Conservation (phyloP, 345 rosid genomes). For the Dipteronia dyeriana region DNA sequence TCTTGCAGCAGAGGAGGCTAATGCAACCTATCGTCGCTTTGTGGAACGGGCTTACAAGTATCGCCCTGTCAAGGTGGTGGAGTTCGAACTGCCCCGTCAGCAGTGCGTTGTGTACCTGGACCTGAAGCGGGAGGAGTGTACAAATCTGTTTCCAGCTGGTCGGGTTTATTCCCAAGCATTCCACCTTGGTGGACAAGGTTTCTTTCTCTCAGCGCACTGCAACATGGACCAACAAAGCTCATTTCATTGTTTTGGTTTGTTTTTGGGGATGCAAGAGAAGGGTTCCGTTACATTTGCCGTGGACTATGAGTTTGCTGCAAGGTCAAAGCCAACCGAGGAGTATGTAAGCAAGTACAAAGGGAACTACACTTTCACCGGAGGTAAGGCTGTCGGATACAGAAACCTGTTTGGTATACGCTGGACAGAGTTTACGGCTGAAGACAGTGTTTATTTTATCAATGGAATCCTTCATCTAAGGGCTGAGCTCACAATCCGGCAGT, state of each 20-base stretch:
- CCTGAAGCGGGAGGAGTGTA: conserved; percentile 68
- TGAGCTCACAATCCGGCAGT: conserved; percentile 66
- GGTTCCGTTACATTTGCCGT: conserved; percentile 55
- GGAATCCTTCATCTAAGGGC: conserved; percentile 80
- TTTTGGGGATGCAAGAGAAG: conserved; percentile 68
- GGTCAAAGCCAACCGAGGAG: conserved; percentile 63
- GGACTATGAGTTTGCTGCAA: conserved; percentile 73
- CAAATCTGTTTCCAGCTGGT: conserved; percentile 51
- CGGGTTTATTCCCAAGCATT: conserved; percentile 68
- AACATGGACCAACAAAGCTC: conserved; percentile 62
- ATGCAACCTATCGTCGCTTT: conserved; percentile 39
- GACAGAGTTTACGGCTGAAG: conserved; percentile 59
- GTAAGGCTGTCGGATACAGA: conserved; percentile 62
- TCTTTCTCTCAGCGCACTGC: conserved; percentile 67
- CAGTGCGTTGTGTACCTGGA: conserved; percentile 82
- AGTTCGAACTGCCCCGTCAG: conserved; percentile 63
- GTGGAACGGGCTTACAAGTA: conserved; percentile 72
- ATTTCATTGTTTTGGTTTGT: conserved; percentile 72
- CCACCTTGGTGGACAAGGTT: conserved; percentile 72
- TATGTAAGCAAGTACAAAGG: conserved; percentile 55
- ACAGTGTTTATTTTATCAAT: conserved; percentile 63
- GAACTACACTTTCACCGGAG: conserved; percentile 55
- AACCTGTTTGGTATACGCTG: conserved; percentile 62
- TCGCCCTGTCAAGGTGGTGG: conserved; percentile 75
- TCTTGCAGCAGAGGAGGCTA: conserved; percentile 48